These are phyloP conservation scores for Rachicladosporium sp. DNA, from an alignment of 2,329 filamentous ascomycete species.

Conservation along the genomic window DNA sequence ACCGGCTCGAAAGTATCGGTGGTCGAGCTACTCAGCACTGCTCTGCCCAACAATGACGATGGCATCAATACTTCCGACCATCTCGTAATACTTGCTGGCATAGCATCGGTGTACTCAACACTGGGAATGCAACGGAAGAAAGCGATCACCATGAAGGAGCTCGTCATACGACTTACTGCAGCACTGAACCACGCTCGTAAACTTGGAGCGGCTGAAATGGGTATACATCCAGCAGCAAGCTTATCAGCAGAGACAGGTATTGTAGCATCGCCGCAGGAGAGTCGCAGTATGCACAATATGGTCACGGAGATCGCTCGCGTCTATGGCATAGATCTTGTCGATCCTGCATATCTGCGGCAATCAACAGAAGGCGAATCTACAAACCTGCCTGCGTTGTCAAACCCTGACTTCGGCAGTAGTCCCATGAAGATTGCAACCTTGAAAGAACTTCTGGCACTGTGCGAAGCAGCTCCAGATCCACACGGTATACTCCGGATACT, in stretches of 20 bases:
- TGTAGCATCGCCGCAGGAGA: constrained; percentile 11
- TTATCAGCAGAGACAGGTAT: constrained; percentile 54
- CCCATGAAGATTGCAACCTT: constrained; percentile 77
- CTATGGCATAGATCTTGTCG: constrained; percentile 15
- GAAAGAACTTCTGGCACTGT: constrained; percentile 82
- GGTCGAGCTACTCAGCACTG: constrained; percentile 13
- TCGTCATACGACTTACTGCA: constrained; percentile 70
- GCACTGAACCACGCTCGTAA: constrained; percentile 85
- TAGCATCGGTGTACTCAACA: constrained; percentile 70
- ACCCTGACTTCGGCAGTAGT: constrained; percentile 54
- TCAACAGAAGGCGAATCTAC: no score
- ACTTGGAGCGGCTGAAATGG: constrained; percentile 86
- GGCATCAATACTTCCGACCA: constrained; percentile 25
- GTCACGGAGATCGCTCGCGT: constrained; percentile 14
- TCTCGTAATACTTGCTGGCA: constrained; percentile 68
- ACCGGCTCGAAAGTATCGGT: constrained; percentile 4
- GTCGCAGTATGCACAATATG: constrained; percentile 14
- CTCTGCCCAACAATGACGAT: constrained; percentile 13
- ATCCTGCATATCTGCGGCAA: neutral
- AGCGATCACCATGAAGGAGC: constrained; percentile 74
- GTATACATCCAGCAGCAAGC: constrained; percentile 85
- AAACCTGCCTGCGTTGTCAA: no score
- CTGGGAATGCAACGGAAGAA: constrained; percentile 80
- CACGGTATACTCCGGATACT: constrained; percentile 81
- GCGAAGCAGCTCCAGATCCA: constrained; percentile 86